A percentile compares a stretch with the other conserved stretches of the same genome.
phyloP scores from a whole-genome alignment of 768 basidiomycete species.

The Paxillus rubicundulus region DNA sequence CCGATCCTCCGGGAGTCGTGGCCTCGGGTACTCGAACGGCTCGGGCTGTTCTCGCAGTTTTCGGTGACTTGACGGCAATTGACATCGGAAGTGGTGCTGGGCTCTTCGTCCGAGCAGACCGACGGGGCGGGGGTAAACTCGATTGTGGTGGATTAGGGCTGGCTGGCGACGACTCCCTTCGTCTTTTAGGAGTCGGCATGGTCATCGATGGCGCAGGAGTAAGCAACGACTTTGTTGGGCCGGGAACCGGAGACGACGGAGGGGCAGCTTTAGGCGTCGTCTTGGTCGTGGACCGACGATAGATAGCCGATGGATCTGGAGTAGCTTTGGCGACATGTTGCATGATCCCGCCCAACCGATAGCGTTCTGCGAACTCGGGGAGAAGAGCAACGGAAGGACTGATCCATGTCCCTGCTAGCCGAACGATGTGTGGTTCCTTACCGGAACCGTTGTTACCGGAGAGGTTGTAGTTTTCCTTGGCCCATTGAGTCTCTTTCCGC shows the following conservation, averaged over 20 bases:
- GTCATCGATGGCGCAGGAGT: constrained; percentile 37
- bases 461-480: constrained; percentile 75
- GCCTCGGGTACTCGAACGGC: constrained; percentile 30
- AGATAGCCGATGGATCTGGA: constrained; percentile 76
- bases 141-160: constrained; percentile 16
- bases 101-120: constrained; percentile 43
- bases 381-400: constrained; percentile 59
- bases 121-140: constrained; percentile 40
- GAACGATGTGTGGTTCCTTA: constrained; percentile 55
- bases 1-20: constrained; percentile 52
- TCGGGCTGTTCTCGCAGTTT: constrained; percentile 19
- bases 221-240: constrained; percentile 23
- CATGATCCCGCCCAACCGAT: constrained; percentile 61
- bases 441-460: constrained; percentile 73
- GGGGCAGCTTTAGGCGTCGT: constrained; percentile 28
- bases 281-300: constrained; percentile 63
- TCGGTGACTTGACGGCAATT: constrained; percentile 37
- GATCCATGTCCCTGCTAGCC: constrained; percentile 91
- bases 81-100: constrained; percentile 31
- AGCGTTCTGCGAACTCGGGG: constrained; percentile 57
- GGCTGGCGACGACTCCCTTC: constrained; percentile 54
- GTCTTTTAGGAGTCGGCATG: constrained; percentile 56
- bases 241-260: constrained; percentile 27
- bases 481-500: constrained; percentile 77
- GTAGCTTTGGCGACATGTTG: constrained; percentile 62